Evolutionary conservation across 192 early-diverging fungal genomes (phyloP).

Genomic region (Spizellomyces sp.): DNA sequence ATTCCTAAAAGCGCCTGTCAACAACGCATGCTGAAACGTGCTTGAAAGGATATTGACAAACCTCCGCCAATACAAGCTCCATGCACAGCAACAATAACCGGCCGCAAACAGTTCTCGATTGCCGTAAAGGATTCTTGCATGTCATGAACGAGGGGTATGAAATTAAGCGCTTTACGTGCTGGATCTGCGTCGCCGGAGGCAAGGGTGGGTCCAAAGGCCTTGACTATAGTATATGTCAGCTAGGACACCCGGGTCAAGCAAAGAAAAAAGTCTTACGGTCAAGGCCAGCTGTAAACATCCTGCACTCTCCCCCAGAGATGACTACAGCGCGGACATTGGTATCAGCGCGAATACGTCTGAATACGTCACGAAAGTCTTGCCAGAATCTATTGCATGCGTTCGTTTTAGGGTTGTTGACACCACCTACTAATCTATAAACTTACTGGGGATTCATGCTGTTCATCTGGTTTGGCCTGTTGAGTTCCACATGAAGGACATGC

Average conservation of each 20-base stretch:
- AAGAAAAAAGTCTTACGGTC: slow-evolving; percentile 66
- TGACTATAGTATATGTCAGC: slow-evolving; percentile 4
- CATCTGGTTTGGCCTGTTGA: slow-evolving; percentile 80
- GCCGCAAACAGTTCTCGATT: slow-evolving; percentile 82
- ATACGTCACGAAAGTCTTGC: slow-evolving; percentile 67
- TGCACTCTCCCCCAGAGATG: slow-evolving; percentile 66
- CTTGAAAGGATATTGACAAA: slow-evolving; percentile 6
- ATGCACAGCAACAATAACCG: slow-evolving; percentile 89
- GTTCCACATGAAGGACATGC: slow-evolving; percentile 74
- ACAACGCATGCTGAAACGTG: background rate
- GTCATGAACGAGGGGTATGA: slow-evolving; percentile 26
- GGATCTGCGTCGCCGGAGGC: slow-evolving; percentile 24
- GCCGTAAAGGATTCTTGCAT: slow-evolving; percentile 62
- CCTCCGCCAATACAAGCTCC: slow-evolving; percentile 80
- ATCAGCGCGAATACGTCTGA: slow-evolving; percentile 62
- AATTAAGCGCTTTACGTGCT: slow-evolving; percentile 39
- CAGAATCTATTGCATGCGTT: slow-evolving; percentile 52
- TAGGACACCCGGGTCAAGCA: background rate
- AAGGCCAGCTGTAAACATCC: slow-evolving; percentile 88
- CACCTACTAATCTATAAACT: slow-evolving; percentile 12
- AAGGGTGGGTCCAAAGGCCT: slow-evolving; percentile 8
- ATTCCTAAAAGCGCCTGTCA: slow-evolving; percentile 51
- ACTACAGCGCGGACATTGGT: slow-evolving; percentile 74
- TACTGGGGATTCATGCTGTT: slow-evolving; percentile 79
- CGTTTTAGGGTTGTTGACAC: background rate